Evolutionary conservation across 2,329 filamentous ascomycete species (phyloP).

Genomic region (Phyllachora maydis): DNA sequence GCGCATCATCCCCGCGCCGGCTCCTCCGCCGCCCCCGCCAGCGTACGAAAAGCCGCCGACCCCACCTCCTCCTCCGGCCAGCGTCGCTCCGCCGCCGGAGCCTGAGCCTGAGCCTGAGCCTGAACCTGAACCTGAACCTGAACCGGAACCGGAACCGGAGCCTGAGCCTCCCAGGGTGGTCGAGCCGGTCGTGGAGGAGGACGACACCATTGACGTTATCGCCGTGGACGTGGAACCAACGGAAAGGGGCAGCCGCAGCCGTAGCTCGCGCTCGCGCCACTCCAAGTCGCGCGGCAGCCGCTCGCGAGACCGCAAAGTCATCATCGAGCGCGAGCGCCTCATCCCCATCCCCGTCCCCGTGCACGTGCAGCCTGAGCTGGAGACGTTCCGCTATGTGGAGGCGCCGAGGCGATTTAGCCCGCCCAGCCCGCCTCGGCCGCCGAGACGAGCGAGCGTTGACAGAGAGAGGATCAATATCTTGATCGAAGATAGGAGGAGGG

Average conservation of each 20-base stretch:
- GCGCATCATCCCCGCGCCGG: conserved; percentile 14
- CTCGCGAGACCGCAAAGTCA: conserved; percentile 20
- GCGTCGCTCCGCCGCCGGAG: conserved; percentile 4
- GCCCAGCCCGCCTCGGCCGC: conserved; percentile 4
- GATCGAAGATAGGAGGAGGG: conserved; percentile 3
- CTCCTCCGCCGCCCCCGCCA: conserved; percentile 6
- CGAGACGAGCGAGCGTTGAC: conserved; percentile 1
- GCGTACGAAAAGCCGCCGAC: too few species aligned
- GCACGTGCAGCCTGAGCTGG: conserved; percentile 18
- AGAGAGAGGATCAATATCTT: conserved; percentile 3
- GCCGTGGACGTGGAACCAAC: conserved; percentile 19
- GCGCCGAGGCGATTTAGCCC: conserved; percentile 18
- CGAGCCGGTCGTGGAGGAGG: too few species aligned
- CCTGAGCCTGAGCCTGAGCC: too few species aligned
- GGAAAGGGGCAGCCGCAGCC: conserved; percentile 4
- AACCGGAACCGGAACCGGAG: conserved; percentile 4
- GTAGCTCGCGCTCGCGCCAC: conserved; percentile 9
- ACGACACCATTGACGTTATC: conserved; percentile 18
- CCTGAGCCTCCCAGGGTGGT: conserved; percentile 7
- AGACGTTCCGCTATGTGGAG: conserved; percentile 31
- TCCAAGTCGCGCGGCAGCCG: conserved; percentile 7
- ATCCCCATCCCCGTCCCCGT: conserved; percentile 16
- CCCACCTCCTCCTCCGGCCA: conserved; percentile 2
- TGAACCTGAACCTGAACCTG: conserved; percentile 7
- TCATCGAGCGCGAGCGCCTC: conserved; percentile 33